A percentile compares a stretch with the other conserved stretches of the same genome.
These are phyloP conservation scores for Cyclotella choctawhatcheeana DNA, from an alignment of 108 stramenopile genomes.

Conservation along the genomic window DNA sequence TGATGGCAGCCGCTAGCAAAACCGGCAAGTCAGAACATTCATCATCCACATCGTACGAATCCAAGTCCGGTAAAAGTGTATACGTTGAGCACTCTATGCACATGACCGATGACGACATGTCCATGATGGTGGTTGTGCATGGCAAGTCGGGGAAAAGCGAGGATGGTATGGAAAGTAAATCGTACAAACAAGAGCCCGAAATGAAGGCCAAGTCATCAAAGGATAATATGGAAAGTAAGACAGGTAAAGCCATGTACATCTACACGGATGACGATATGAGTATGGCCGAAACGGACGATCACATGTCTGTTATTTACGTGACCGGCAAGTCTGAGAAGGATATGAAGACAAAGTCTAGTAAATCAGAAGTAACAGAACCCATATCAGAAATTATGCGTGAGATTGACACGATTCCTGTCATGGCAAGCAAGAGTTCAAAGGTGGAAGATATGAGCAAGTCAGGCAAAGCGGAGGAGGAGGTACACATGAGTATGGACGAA, in stretches of 20 bases:
- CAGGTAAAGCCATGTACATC: background rate
- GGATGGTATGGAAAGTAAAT: background rate
- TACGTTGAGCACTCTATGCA: background rate
- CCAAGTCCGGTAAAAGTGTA: background rate
- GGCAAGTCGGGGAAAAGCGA: background rate
- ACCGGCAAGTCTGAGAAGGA: background rate
- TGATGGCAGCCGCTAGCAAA: background rate
- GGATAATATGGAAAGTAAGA: background rate
- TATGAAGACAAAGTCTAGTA: too few species aligned
- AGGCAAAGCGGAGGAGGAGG: background rate
- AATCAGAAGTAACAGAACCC: background rate
- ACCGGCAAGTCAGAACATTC: background rate
- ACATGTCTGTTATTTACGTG: slow-evolving; percentile 2
- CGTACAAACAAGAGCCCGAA: background rate
- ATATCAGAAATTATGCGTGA: too few species aligned
- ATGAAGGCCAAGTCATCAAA: background rate
- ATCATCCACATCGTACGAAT: background rate
- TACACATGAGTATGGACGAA: slow-evolving; percentile 1
- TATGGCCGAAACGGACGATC: background rate
- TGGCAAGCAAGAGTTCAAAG: background rate
- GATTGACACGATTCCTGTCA: background rate
- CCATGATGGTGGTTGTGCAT: background rate
- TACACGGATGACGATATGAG: background rate
- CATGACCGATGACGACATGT: background rate
- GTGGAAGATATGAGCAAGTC: background rate